Base-by-base conservation (phyloP, 768 basidiomycete species). In the Phallus indusiatus region DNA sequence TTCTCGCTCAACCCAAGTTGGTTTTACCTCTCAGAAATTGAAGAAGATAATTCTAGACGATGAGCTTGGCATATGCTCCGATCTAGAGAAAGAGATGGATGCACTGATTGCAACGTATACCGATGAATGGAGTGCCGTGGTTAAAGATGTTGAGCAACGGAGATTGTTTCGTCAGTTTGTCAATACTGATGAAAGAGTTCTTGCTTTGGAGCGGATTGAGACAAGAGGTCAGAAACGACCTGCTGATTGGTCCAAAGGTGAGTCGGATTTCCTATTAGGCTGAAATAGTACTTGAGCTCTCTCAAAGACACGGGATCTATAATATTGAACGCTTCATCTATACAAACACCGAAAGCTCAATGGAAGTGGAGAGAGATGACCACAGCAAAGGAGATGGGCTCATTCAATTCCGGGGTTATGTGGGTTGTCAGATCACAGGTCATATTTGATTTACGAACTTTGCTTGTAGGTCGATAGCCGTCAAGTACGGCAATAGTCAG, bases 101-200 rank as follows among this genome's bases (percentile, higher is more conserved):
- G 70, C 73, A n/a, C 74, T 88, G 2, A 75, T 90, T 12, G 77
- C 78, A 11, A 81, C 83, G 1, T 89, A 84, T 67, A 73, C 77
- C 54, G 82, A 84, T 66, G 87, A 88, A 69, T 88, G 88, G 87
- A 78, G 77, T 1, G 72, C 70, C 12, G 85, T 85, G 3, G 81
- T 88, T 16, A 62, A 72, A 22, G 78, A 82, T 60, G 80, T 79
- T 8, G 69, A 66, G 6, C 73, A 75, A 36, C 72, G 77, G 49
- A 76, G 75, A 55, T 72, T 75, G 61, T 83, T 85, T 71, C 74
- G 76, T 55, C 81, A 87, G 67, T 87, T 87, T 63, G 79, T 79
- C 60, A 88, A 88, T 68, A 83, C 84, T 1, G 67, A 75, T 8
- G 80, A 83, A 61, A 71, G 70, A 9, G 70, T 69, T 0, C 67